Base-by-base conservation (phyloP, 768 basidiomycete genomes). In the Astraeus odoratus region DNA sequence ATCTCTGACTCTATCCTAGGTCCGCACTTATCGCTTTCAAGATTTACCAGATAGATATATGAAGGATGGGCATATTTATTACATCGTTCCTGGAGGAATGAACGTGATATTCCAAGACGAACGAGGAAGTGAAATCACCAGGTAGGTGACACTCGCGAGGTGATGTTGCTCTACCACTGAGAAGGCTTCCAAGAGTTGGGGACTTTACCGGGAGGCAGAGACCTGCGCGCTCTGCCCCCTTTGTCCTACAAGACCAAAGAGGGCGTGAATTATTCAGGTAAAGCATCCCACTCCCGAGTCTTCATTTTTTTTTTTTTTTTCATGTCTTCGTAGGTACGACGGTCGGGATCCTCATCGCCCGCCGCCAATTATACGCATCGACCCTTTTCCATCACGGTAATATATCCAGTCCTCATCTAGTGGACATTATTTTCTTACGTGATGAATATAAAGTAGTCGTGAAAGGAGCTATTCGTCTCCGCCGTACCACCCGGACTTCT, bases 61-160 rank as follows among this genome's bases (percentile, higher is more conserved):
- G 13, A 53, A 55, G 34, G 58, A 55, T 50, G n/a, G n/a, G n/a
- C 49, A 76, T 59, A 52, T 69, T 66, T 70, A 69, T 57, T 86
- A 85, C 51, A 75, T 86, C 51, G 73, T 85, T 39, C 83, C 84
- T 29, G 71, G 70, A 15, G 83, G 81, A 18, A 66, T 77, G 48
- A 74, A 78, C 47, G 77, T 85, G 5, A 72, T 85, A 37, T 84
- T 86, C 53, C 73, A 80, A 58, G 83, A 85, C 53, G 75, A 78
- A 51, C 61, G 70, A 16, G 83, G 83, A 18, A 74, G 76, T 44
- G 80, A 80, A 53, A 76, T 83, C 20, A 74, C 76, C 3, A 76
- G 82, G 82, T 78, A 63, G 43, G 56, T 27, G 6, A 16, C 30
- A 29, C 27, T 7, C 10, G n/a, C n/a, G 30, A 31, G 7, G n/a